These are phyloP conservation scores for Puccinia sorghi DNA, from an alignment of 1,284 basidiomycete genomes.

Conservation along the genomic window DNA sequence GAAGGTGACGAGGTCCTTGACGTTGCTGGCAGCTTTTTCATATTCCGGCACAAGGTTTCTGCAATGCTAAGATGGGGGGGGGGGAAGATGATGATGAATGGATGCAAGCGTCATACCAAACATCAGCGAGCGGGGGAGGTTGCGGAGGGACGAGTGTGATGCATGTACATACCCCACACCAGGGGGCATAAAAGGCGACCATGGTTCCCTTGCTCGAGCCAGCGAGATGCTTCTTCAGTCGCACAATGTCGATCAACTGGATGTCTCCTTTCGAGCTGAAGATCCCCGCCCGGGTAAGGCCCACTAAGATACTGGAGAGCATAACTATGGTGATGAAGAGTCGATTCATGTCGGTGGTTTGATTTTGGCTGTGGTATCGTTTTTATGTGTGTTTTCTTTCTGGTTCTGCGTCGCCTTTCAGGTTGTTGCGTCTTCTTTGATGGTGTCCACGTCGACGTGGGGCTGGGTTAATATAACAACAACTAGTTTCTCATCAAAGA, in stretches of 20 bases:
- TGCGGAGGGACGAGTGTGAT: neutral
- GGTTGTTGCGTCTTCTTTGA: too few species aligned
- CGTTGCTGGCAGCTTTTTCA: conserved; percentile 41
- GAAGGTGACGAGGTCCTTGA: conserved; percentile 42
- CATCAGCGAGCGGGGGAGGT: too few species aligned
- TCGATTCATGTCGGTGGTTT: too few species aligned
- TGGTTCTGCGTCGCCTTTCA: too few species aligned
- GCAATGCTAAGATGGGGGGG: conserved; percentile 22
- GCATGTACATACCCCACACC: conserved; percentile 44
- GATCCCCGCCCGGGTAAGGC: conserved; percentile 16
- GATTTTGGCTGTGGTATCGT: too few species aligned
- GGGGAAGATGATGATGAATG: neutral
- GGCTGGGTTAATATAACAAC: too few species aligned
- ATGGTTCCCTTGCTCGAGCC: conserved; percentile 45
- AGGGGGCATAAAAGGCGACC: conserved; percentile 39
- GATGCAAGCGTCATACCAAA: neutral
- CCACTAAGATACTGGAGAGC: neutral
- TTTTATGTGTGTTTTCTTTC: too few species aligned
- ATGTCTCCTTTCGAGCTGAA: conserved; percentile 46
- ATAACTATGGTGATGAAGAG: neutral
- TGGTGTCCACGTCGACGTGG: too few species aligned
- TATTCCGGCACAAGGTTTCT: conserved; percentile 41
- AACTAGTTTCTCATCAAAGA: too few species aligned
- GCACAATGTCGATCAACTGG: neutral
- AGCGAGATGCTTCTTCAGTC: conserved; percentile 39